A percentile compares a stretch with the other conserved stretches of the same genome.
Evolutionary conservation across 345 rosid species (phyloP).

Genomic region (Sonneratia alba): DNA sequence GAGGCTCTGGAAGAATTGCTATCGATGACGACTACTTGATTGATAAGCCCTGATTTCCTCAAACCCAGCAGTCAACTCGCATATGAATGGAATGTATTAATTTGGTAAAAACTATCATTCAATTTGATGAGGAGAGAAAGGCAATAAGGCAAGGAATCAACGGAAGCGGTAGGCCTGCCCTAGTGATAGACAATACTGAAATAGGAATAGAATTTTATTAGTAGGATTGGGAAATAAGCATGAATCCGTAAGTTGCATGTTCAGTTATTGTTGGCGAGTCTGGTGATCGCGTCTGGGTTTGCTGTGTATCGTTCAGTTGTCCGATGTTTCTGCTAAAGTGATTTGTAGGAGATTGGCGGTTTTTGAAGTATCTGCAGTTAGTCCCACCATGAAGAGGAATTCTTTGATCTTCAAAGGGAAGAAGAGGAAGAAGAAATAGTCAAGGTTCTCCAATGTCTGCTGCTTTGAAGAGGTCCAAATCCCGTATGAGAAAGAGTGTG

Average conservation of each 20-base stretch:
- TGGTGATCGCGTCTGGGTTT: constrained; percentile 1
- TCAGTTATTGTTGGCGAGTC: constrained; percentile 8
- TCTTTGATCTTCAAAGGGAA: constrained; percentile 5
- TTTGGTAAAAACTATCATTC: neutral
- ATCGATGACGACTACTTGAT: constrained; percentile 50
- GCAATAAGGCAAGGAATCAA: constrained; percentile 1
- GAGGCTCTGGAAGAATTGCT: constrained; percentile 63
- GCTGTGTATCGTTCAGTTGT: neutral
- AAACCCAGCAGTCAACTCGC: neutral
- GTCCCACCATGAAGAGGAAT: neutral
- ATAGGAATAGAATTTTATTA: neutral
- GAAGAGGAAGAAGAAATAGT: constrained; percentile 4
- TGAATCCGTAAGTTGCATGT: constrained; percentile 10
- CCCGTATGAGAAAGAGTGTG: neutral
- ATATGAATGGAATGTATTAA: neutral
- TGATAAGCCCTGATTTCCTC: constrained; percentile 36
- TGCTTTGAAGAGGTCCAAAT: neutral
- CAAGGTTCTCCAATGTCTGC: constrained; percentile 13
- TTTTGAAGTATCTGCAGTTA: constrained; percentile 5
- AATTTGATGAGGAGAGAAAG: neutral
- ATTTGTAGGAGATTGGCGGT: constrained; percentile 7
- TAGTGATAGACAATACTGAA: neutral
- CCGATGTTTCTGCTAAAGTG: neutral
- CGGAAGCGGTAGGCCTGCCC: neutral
- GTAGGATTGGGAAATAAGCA: constrained; percentile 9